These are phyloP conservation scores for Ophiobolus disseminans DNA, from an alignment of 2,329 filamentous ascomycete genomes.

Conservation along the genomic window DNA sequence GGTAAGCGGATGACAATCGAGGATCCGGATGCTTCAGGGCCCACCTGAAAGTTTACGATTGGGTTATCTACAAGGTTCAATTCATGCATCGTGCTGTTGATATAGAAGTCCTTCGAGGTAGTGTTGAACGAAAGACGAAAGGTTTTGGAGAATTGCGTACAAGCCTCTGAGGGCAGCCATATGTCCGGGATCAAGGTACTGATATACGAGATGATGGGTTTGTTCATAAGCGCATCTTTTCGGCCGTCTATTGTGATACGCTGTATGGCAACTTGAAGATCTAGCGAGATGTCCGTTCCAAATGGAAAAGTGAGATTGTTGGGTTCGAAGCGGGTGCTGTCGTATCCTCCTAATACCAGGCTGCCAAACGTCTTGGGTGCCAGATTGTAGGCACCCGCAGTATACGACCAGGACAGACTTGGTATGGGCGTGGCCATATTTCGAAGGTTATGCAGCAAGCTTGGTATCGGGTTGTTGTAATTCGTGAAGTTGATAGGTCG, in stretches of 20 bases:
- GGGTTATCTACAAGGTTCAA: conserved; percentile 41
- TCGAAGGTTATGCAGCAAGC: conserved; percentile 39
- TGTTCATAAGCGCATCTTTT: conserved; percentile 24
- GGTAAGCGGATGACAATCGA: conserved; percentile 45
- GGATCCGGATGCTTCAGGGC: conserved; percentile 29
- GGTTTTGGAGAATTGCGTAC: conserved; percentile 43
- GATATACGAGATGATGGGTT: conserved; percentile 41
- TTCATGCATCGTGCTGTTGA: conserved; percentile 47
- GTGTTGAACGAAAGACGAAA: conserved; percentile 50
- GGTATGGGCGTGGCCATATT: conserved; percentile 41
- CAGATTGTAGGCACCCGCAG: conserved; percentile 47
- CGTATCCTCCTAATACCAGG: conserved; percentile 51
- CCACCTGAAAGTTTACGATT: conserved; percentile 41
- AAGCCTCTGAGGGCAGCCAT: conserved; percentile 49
- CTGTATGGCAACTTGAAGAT: conserved; percentile 36
- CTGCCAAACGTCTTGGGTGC: conserved; percentile 37
- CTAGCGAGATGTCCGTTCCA: conserved; percentile 32
- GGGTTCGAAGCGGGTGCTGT: conserved; percentile 38
- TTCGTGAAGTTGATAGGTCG: conserved; percentile 50
- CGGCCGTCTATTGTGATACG: conserved; percentile 27
- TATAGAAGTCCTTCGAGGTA: conserved; percentile 43
- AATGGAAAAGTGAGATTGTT: conserved; percentile 37
- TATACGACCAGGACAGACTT: conserved; percentile 50
- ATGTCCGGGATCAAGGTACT: conserved; percentile 50
- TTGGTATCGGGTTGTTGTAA: conserved; percentile 40